A percentile compares a stretch with the other conserved stretches of the same genome.
These are phyloP conservation scores for Pisolithus marmoratus DNA, from an alignment of 768 basidiomycete species.

Conservation along the genomic window DNA sequence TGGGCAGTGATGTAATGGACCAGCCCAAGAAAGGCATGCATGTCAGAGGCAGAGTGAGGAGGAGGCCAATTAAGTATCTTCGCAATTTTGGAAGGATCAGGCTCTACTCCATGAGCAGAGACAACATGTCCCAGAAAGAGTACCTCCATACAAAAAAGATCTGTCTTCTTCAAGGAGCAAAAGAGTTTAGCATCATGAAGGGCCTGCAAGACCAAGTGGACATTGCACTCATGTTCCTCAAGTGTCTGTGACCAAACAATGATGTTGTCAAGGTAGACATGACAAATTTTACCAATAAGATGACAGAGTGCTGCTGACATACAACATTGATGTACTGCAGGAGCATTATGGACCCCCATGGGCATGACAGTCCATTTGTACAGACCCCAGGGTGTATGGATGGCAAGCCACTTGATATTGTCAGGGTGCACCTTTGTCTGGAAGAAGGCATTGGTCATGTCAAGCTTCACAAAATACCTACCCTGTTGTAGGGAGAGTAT, in stretches of 20 bases:
- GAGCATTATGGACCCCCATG: slow-evolving; percentile 27
- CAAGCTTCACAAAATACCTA: slow-evolving; percentile 31
- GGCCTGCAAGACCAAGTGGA: slow-evolving; percentile 23
- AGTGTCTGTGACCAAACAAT: slow-evolving; percentile 29
- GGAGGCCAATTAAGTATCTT: slow-evolving; percentile 27
- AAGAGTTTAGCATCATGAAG: slow-evolving; percentile 25
- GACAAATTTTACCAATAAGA: slow-evolving; percentile 29
- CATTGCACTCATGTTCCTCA: slow-evolving; percentile 30
- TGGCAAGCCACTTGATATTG: slow-evolving; percentile 21
- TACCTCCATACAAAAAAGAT: slow-evolving; percentile 18
- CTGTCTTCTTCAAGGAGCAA: slow-evolving; percentile 24
- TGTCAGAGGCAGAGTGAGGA: slow-evolving; percentile 14
- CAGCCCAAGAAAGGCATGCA: slow-evolving; percentile 18
- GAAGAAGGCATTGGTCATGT: slow-evolving; percentile 37
- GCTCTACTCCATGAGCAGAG: slow-evolving; percentile 18
- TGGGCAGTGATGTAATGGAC: slow-evolving; percentile 25
- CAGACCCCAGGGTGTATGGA: slow-evolving; percentile 20
- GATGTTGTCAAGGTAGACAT: slow-evolving; percentile 25
- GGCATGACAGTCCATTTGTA: slow-evolving; percentile 39
- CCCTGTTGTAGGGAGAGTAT: no score
- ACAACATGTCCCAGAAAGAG: slow-evolving; percentile 27
- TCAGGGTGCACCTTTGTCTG: slow-evolving; percentile 27
- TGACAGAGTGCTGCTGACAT: slow-evolving; percentile 29
- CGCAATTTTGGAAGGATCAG: slow-evolving; percentile 20
- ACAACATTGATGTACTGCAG: slow-evolving; percentile 28